Evolutionary conservation across 2,329 filamentous ascomycete genomes (phyloP), one percentile per base, ranked within the genome.

Genomic region (Aspergillus sp.): DNA sequence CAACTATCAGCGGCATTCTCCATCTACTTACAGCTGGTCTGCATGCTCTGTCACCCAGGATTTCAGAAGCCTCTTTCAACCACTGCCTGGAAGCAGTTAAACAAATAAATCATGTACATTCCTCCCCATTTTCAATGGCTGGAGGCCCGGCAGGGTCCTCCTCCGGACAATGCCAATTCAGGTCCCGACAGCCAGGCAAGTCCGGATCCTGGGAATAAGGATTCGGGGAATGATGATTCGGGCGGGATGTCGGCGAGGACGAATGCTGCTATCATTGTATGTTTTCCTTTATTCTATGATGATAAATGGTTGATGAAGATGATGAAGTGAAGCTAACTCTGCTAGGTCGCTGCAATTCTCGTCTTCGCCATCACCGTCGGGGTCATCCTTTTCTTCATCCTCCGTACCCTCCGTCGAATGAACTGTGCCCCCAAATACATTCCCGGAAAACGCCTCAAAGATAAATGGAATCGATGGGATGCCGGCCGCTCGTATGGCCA

Each of bases 381-480:
- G 17, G 41, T 65, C 17, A 52, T 60, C 41, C 10, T 57, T 22
- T 74, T 64, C 55, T 63, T 71, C 43, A 51, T 65, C 43, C 57
- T 71, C 15, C 73, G 74, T n/a, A 60, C 61, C 43, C 62, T 74
- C 35, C 73, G 75, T 30, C 60, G 64, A 46, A 65, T 65, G 44
- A 65, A 77, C 51, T 70, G 64, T 47, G 66, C 74, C 23, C 76
- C 77, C 2, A 78, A 70, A 62, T 75, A 74, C 49, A 66, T 80
- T 19, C 75, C 78, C 4, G 76, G 74, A 1, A 64, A 68, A 22
- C 74, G 65, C 47, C 57, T 81, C 27, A 80, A 79, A 59, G 67
- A 66, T 15, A 66, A 70, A 60, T 81, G 78, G 78, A 66, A 66
- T 47, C 67, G 68, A 52, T 80, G 78, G 78, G 65, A 64, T 3